A percentile compares a stretch with the other conserved stretches of the same genome.
Evolutionary conservation across 495 filamentous ascomycete genomes (phyloP).

Genomic region (Talaromyces proteolyticus): DNA sequence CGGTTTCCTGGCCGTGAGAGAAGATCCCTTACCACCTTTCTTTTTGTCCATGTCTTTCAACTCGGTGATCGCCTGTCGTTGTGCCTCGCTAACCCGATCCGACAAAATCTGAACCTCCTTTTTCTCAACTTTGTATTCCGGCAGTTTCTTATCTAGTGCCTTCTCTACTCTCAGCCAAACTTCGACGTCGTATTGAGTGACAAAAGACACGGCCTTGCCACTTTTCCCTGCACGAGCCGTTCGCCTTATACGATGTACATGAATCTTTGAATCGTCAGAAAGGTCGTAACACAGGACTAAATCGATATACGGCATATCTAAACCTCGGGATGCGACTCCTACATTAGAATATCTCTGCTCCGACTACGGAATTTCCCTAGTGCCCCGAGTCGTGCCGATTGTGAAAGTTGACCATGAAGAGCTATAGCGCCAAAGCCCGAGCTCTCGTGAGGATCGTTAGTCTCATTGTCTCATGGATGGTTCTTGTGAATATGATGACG

Average conservation of each 20-base stretch:
- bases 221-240: slow-evolving; percentile 77
- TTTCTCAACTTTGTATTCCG: slow-evolving; percentile 59
- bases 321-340: slow-evolving; percentile 86
- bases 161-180: slow-evolving; percentile 79
- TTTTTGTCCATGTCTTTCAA: slow-evolving; percentile 82
- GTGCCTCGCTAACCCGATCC: slow-evolving; percentile 75
- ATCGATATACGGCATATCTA: slow-evolving; percentile 80
- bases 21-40: slow-evolving; percentile 57
- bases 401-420: slow-evolving; percentile 83
- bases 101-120: slow-evolving; percentile 87
- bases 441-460: slow-evolving; percentile 73
- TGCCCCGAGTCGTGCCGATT: slow-evolving; percentile 76
- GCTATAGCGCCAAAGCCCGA: slow-evolving; percentile 79
- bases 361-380: slow-evolving; percentile 80
- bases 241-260: slow-evolving; percentile 79
- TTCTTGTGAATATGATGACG: slow-evolving; percentile 87
- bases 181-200: slow-evolving; percentile 91
- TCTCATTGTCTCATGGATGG: slow-evolving; percentile 84
- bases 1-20: slow-evolving; percentile 46
- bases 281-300: slow-evolving; percentile 75
- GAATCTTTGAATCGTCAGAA: slow-evolving; percentile 70
- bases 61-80: slow-evolving; percentile 71
- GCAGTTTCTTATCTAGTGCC: slow-evolving; percentile 51
- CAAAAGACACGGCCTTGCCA: slow-evolving; percentile 66
- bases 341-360: slow-evolving; percentile 78